Evolutionary conservation across 805 yeast genomes (phyloP), one percentile per base, ranked within the genome.

Genomic region (Saccharomyces jurei): DNA sequence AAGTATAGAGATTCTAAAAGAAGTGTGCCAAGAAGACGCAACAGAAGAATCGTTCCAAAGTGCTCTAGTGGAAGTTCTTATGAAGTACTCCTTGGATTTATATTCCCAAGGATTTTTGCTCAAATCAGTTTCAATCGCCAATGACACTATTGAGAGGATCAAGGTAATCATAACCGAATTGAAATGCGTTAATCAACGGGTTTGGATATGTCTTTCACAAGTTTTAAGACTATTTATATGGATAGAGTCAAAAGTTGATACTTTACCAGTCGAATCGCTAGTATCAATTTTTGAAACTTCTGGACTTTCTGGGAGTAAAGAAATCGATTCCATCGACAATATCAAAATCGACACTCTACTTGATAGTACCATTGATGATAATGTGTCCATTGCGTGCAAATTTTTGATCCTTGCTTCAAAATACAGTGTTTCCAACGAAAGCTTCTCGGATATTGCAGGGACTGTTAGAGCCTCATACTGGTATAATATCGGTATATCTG

Each of bases 401-500:
- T 67, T 81, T 11, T 66, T 78, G 50, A 72, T 84, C 2, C 63
- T 81, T 28, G 64, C 82, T 0, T 73, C 81, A 4, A 74, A 77
- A 54, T 77, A 76, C 9, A 81, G 83, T 3, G 56, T 80, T 1
- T 46, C 61, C 1, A 53, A 64, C 2, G 41, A 53, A 5, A 51
- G 53, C 17, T 54, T 59, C 17, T 54, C 61, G 3, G 41, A 50
- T 3, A 32, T 52, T 6, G 66, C 82, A 26, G 79, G 81, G 62
- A 71, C 79, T 11, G 66, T 86, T 22, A 72, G 81, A 48, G 78
- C 94, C 0, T 74, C 83, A 9, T 69, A 76, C 0, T 73, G 80
- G 69, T 87, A 80, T 69, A 91, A 94, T 63, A 70, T 89, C 32
- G 97, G 96, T 1, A 68, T 85, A 13, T 75, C 87, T 0, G 81